Conservation (phyloP, 2,329 filamentous ascomycete species). For the Colletotrichum plurivorum region DNA sequence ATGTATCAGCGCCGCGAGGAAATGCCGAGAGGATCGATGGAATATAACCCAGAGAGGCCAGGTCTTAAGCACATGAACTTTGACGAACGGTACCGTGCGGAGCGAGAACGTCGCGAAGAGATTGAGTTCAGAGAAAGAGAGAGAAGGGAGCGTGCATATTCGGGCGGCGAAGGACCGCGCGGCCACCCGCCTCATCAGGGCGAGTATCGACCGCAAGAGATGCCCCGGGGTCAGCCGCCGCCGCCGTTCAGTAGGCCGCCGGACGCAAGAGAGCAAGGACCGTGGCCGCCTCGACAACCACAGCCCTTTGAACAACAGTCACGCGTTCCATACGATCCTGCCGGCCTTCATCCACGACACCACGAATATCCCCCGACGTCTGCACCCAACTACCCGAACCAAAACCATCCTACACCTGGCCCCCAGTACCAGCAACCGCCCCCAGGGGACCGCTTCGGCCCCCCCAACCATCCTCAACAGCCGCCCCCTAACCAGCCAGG, state of each 20-base stretch:
- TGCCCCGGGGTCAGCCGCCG: constrained; percentile 48
- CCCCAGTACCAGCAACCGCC: constrained; percentile 46
- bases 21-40: constrained; percentile 51
- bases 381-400: constrained; percentile 53
- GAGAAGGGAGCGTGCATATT: constrained; percentile 63
- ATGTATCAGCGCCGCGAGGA: constrained; percentile 67
- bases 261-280: constrained; percentile 55
- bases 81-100: constrained; percentile 68
- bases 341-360: constrained; percentile 57
- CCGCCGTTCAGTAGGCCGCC: constrained; percentile 61
- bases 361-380: constrained; percentile 65
- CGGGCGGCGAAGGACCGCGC: constrained; percentile 61
- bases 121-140: constrained; percentile 60
- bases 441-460: constrained; percentile 57
- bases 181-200: constrained; percentile 61
- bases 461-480: constrained; percentile 48
- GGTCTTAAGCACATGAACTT: constrained; percentile 60
- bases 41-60: constrained; percentile 68
- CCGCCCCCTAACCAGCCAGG: constrained; percentile 47
- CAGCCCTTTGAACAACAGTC: constrained; percentile 60
- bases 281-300: constrained; percentile 49
- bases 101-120: constrained; percentile 63
- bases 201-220: constrained; percentile 60
- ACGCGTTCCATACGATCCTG: constrained; percentile 58
- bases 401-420: constrained; percentile 49